phyloP scores from a whole-genome alignment of 148 eudicot species.

The Beta vulgaris region DNA sequence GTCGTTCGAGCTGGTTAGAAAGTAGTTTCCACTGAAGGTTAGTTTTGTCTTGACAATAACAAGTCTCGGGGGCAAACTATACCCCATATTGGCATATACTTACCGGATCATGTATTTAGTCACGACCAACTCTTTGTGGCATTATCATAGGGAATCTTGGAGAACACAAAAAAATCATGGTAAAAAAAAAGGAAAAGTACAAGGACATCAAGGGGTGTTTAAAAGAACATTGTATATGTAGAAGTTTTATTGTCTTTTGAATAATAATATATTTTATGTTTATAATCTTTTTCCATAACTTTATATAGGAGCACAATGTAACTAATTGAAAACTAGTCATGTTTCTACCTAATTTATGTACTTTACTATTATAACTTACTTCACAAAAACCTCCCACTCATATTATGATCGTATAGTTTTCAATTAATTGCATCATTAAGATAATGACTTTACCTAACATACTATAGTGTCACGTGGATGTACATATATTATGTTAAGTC shows the following conservation, averaged over 20 bases:
- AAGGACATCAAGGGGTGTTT: not conserved
- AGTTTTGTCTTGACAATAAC: conserved; percentile 1
- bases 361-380: too few species aligned
- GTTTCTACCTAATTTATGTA: too few species aligned
- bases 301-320: not conserved
- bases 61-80: conserved; percentile 4
- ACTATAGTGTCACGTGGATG: too few species aligned
- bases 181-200: not conserved
- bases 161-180: not conserved
- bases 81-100: not conserved
- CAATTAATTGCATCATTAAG: too few species aligned
- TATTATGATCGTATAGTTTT: too few species aligned
- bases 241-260: not conserved
- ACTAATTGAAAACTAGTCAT: not conserved
- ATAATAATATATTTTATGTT: not conserved
- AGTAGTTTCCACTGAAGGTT: not conserved
- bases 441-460: too few species aligned
- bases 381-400: too few species aligned
- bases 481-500: not conserved
- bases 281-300: not conserved
- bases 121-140: not conserved
- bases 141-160: not conserved
- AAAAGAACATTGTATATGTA: not conserved
- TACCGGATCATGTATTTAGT: too few species aligned
- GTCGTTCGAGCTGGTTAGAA: conserved; percentile 1